Evolutionary conservation across 164 flowering plant genomes (phyloP).

Genomic region (Akebia trifoliata): DNA sequence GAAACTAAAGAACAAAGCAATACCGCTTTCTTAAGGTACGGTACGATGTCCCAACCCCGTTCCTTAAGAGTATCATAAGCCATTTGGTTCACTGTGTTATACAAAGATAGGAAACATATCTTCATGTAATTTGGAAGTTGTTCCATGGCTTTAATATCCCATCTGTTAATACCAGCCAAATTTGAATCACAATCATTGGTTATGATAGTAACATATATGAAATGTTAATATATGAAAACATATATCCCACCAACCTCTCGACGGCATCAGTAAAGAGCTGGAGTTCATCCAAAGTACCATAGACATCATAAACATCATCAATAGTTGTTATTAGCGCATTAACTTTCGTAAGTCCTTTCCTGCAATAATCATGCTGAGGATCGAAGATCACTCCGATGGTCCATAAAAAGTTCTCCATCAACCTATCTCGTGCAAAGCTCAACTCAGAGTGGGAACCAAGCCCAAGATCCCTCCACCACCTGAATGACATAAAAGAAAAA

Average conservation of each 20-base stretch:
- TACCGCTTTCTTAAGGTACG: neutral
- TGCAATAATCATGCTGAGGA: neutral
- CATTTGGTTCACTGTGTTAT: slow-evolving; percentile 6
- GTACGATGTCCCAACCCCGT: neutral
- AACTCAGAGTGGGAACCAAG: neutral
- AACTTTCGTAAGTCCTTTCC: slow-evolving; percentile 3
- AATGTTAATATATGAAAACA: neutral
- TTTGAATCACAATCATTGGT: neutral
- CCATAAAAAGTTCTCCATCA: slow-evolving; percentile 11
- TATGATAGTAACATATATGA: neutral
- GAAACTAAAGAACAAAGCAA: no score
- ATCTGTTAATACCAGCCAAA: neutral
- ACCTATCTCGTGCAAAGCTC: slow-evolving; percentile 5
- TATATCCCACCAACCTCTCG: slow-evolving; percentile 1
- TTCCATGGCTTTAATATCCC: slow-evolving; percentile 1
- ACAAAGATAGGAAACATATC: neutral
- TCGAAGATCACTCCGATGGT: neutral
- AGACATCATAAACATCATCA: slow-evolving; percentile 12
- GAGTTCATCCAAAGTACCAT: slow-evolving; percentile 14
- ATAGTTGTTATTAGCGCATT: slow-evolving; percentile 1
- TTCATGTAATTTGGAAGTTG: slow-evolving; percentile 1
- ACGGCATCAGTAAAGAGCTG: slow-evolving; percentile 11
- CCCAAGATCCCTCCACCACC: slow-evolving; percentile 11
- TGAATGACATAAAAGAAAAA: neutral
- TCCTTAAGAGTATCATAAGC: neutral